Percentiles rank a stretch among this genome's conserved stretches.
Evolutionary conservation across 331 rosid species (phyloP).

Genomic region (Telfairia occidentalis): DNA sequence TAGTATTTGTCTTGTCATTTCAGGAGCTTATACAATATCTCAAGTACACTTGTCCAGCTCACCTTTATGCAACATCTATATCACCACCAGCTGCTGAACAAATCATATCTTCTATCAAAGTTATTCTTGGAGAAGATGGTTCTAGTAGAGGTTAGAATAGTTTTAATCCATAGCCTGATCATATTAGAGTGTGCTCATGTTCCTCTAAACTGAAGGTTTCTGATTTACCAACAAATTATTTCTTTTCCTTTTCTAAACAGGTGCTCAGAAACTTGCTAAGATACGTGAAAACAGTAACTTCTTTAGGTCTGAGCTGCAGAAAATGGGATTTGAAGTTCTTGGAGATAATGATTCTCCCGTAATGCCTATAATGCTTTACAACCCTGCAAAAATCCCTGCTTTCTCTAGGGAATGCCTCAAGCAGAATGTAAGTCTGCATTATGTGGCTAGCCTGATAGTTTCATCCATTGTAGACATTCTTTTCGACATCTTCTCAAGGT

Average conservation of each 20-base stretch:
- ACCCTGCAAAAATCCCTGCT: slow-evolving; percentile 74
- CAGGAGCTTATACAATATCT: slow-evolving; percentile 74
- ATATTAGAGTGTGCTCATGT: neutral
- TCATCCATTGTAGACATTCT: neutral
- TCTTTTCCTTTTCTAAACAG: slow-evolving; percentile 18
- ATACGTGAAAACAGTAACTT: slow-evolving; percentile 85
- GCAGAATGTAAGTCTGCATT: slow-evolving; percentile 45
- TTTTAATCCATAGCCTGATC: neutral
- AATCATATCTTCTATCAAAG: slow-evolving; percentile 60
- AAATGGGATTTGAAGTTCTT: slow-evolving; percentile 89
- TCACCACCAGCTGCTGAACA: slow-evolving; percentile 84
- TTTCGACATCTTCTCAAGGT: neutral
- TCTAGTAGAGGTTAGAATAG: slow-evolving; percentile 51
- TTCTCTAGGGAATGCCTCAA: slow-evolving; percentile 72
- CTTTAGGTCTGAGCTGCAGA: slow-evolving; percentile 80
- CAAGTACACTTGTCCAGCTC: slow-evolving; percentile 72
- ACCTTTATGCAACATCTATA: slow-evolving; percentile 66
- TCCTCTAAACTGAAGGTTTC: slow-evolving; percentile 1
- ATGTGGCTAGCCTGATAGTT: neutral
- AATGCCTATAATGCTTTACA: slow-evolving; percentile 84
- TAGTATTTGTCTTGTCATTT: slow-evolving; percentile 7
- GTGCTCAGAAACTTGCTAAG: slow-evolving; percentile 79
- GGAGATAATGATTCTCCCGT: slow-evolving; percentile 85
- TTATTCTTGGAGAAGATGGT: slow-evolving; percentile 90
- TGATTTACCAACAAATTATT: slow-evolving; percentile 4